These are phyloP conservation scores for Eimeria falciformis DNA, from an alignment of 169 alveolate genomes.

Conservation along the genomic window DNA sequence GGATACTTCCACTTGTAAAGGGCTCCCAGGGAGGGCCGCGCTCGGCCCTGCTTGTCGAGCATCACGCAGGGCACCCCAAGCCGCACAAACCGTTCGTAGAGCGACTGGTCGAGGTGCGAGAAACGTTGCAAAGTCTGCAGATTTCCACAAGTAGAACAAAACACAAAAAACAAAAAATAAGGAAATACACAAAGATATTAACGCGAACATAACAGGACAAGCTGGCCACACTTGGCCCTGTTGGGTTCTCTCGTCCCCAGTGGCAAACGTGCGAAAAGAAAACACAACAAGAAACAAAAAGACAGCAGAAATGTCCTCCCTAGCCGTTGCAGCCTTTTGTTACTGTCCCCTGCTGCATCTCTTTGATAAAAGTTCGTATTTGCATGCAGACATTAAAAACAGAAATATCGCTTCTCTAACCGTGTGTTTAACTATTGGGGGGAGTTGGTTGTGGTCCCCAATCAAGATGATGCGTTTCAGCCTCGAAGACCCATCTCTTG, in stretches of 20 bases:
- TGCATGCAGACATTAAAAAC: too few relatives aligned
- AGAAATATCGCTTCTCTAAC: not conserved
- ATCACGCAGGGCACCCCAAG: slow-evolving; percentile 88
- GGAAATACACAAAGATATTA: not conserved
- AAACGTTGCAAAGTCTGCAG: slow-evolving; percentile 82
- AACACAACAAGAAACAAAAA: not conserved
- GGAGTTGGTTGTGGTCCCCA: slow-evolving; percentile 96
- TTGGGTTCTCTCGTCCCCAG: too few relatives aligned
- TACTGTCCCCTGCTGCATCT: too few relatives aligned
- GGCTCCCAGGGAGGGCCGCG: slow-evolving; percentile 90
- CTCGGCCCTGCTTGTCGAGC: slow-evolving; percentile 93
- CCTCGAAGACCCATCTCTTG: slow-evolving; percentile 77
- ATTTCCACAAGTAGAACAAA: not conserved
- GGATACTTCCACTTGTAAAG: slow-evolving; percentile 92
- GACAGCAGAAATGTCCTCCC: not conserved
- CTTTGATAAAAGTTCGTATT: too few relatives aligned
- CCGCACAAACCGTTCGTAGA: slow-evolving; percentile 88
- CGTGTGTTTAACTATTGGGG: slow-evolving; percentile 94
- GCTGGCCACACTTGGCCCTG: too few relatives aligned
- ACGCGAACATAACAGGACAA: not conserved
- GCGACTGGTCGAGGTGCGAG: slow-evolving; percentile 90
- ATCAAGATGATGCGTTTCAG: slow-evolving; percentile 91
- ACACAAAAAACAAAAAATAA: not conserved
- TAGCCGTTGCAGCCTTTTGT: slow-evolving; percentile 59
- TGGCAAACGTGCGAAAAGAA: not conserved